These are phyloP conservation scores for Talaromyces borbonicus DNA, from an alignment of 495 filamentous ascomycete species.

Conservation along the genomic window DNA sequence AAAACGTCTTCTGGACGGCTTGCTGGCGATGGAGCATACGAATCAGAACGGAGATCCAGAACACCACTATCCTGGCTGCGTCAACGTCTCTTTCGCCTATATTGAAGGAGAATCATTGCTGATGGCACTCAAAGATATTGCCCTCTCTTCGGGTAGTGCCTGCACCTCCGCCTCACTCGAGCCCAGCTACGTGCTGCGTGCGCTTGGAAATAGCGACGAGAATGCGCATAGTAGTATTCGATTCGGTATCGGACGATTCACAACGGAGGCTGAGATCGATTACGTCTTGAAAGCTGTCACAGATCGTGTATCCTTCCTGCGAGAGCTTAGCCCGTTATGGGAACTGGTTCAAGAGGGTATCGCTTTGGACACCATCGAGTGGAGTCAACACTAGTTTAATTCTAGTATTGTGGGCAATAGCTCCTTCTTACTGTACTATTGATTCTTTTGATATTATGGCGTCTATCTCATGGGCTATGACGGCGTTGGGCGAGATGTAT, in stretches of 20 bases:
- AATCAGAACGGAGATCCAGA: constrained; percentile 77
- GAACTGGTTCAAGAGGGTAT: constrained; percentile 96
- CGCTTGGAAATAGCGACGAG: constrained; percentile 91
- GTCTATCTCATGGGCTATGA: not conserved
- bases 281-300: constrained; percentile 93
- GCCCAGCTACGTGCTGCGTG: constrained; percentile 89
- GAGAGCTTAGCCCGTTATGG: constrained; percentile 95
- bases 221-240: constrained; percentile 95
- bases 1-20: constrained; percentile 67
- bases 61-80: constrained; percentile 87
- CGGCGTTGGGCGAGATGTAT: constrained; percentile 3
- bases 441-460: constrained; percentile 1
- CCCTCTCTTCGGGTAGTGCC: constrained; percentile 89
- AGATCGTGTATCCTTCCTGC: constrained; percentile 80
- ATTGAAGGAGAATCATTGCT: constrained; percentile 95
- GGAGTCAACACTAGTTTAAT: constrained; percentile 70
- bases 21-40: constrained; percentile 86
- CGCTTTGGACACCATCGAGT: constrained; percentile 92
- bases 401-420: not conserved
- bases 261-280: constrained; percentile 89
- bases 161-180: constrained; percentile 96
- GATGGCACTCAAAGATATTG: constrained; percentile 98
- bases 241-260: constrained; percentile 96
- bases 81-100: constrained; percentile 97
- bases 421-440: not conserved